Evolutionary conservation across 2,329 filamentous ascomycete genomes (phyloP).

Genomic region (Cladorrhinum sp.): DNA sequence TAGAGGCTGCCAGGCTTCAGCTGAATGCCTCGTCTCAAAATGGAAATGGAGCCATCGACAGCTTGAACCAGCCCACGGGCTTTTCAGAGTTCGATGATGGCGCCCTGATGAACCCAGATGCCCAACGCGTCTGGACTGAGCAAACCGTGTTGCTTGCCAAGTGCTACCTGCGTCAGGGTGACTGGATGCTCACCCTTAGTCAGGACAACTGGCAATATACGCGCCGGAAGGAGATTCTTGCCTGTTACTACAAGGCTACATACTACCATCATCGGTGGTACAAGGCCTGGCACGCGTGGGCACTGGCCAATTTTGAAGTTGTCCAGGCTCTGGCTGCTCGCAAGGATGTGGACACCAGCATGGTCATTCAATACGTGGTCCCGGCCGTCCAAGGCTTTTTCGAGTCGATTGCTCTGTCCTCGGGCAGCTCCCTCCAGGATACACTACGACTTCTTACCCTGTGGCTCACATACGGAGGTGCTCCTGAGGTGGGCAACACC

Average conservation of each 20-base stretch:
- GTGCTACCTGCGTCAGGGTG: slow-evolving; percentile 92
- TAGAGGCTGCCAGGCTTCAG: slow-evolving; percentile 53
- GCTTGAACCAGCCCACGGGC: slow-evolving; percentile 36
- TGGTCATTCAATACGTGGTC: slow-evolving; percentile 83
- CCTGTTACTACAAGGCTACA: slow-evolving; percentile 89
- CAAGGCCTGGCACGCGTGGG: slow-evolving; percentile 99
- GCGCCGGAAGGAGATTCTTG: slow-evolving; percentile 80
- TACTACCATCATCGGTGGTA: slow-evolving; percentile 95
- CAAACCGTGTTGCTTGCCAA: slow-evolving; percentile 78
- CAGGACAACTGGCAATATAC: slow-evolving; percentile 86
- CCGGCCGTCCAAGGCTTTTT: slow-evolving; percentile 96
- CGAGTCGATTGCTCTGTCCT: slow-evolving; percentile 89
- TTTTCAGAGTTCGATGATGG: slow-evolving; percentile 53
- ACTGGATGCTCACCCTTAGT: slow-evolving; percentile 87
- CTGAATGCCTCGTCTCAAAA: slow-evolving; percentile 41
- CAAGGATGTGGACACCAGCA: slow-evolving; percentile 58
- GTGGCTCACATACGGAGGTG: slow-evolving; percentile 93
- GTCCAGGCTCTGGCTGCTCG: slow-evolving; percentile 75
- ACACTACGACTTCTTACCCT: slow-evolving; percentile 87
- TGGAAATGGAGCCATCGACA: slow-evolving; percentile 39
- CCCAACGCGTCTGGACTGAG: slow-evolving; percentile 54
- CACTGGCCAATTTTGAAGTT: slow-evolving; percentile 96
- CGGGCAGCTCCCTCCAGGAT: slow-evolving; percentile 90
- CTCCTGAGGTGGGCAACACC: slow-evolving; percentile 79
- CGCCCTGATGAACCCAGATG: slow-evolving; percentile 45